Evolutionary conservation across 768 basidiomycete species (phyloP).

Genomic region (Lentinula sp.): DNA sequence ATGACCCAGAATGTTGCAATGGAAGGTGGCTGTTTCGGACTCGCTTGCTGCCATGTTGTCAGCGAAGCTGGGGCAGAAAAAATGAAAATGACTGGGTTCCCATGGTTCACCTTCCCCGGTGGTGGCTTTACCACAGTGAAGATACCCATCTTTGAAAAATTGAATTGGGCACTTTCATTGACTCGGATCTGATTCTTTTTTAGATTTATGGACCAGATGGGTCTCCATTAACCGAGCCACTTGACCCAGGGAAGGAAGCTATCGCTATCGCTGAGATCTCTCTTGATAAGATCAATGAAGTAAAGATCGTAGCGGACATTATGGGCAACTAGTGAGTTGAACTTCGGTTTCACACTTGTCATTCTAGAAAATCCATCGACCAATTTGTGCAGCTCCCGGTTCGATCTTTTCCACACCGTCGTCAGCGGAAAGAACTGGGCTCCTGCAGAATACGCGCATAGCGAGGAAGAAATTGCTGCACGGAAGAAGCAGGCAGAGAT

Average conservation of each 20-base stretch:
- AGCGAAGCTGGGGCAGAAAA: constrained; percentile 20
- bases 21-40: constrained; percentile 24
- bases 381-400: constrained; percentile 12
- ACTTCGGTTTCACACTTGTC: not conserved
- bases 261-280: constrained; percentile 23
- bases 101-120: constrained; percentile 22
- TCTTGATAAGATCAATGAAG: constrained; percentile 21
- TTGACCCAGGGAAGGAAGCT: constrained; percentile 19
- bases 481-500: constrained; percentile 7
- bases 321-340: constrained; percentile 19
- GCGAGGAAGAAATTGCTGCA: constrained; percentile 7
- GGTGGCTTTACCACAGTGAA: constrained; percentile 20
- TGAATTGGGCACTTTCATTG: not conserved
- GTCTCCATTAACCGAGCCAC: constrained; percentile 15
- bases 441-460: constrained; percentile 11
- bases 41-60: constrained; percentile 22
- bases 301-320: constrained; percentile 20
- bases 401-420: constrained; percentile 20
- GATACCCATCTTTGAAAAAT: not conserved
- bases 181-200: not conserved
- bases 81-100: constrained; percentile 22
- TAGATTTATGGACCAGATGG: constrained; percentile 26
- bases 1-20: constrained; percentile 24
- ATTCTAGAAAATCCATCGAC: not conserved
- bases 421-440: constrained; percentile 22